phyloP scores from a whole-genome alignment of 805 yeast species.

The Metschnikowia sp. region DNA sequence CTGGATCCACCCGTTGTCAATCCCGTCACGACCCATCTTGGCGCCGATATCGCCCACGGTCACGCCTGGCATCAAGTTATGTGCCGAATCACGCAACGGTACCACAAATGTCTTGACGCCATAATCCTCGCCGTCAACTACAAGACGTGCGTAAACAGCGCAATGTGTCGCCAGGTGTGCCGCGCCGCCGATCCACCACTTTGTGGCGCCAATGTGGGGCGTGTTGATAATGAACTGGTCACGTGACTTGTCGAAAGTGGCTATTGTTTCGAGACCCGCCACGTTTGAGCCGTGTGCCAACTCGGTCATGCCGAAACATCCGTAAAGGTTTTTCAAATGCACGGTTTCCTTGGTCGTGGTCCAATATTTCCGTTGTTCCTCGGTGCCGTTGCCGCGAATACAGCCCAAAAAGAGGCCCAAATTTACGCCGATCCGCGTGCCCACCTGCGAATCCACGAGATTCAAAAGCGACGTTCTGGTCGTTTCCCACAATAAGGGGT shows the following conservation, averaged over 20 bases:
- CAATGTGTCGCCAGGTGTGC: slow-evolving; percentile 22
- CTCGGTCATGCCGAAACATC: slow-evolving; percentile 23
- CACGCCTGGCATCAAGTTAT: slow-evolving; percentile 21
- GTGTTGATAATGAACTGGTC: slow-evolving; percentile 22
- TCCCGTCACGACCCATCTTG: slow-evolving; percentile 24
- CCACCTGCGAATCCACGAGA: slow-evolving; percentile 18
- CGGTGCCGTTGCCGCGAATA: slow-evolving; percentile 21
- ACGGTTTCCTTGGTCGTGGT: slow-evolving; percentile 16
- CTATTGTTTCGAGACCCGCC: slow-evolving; percentile 23
- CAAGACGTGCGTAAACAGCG: slow-evolving; percentile 19
- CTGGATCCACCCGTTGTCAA: slow-evolving; percentile 24
- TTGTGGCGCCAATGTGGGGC: slow-evolving; percentile 23
- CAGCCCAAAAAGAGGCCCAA: slow-evolving; percentile 21
- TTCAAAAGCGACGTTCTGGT: slow-evolving; percentile 12
- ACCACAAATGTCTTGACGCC: slow-evolving; percentile 23
- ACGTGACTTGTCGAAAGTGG: slow-evolving; percentile 19
- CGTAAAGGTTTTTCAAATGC: slow-evolving; percentile 16
- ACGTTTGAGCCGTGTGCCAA: slow-evolving; percentile 22
- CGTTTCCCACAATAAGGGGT: slow-evolving; percentile 4
- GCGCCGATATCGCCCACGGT: slow-evolving; percentile 23
- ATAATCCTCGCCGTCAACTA: slow-evolving; percentile 20
- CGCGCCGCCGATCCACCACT: slow-evolving; percentile 25
- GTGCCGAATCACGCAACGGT: slow-evolving; percentile 20
- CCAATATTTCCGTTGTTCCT: slow-evolving; percentile 18
- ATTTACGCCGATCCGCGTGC: slow-evolving; percentile 20